Base-by-base conservation (phyloP, 2,329 filamentous ascomycete genomes). In the Hypoxylon sp. region DNA sequence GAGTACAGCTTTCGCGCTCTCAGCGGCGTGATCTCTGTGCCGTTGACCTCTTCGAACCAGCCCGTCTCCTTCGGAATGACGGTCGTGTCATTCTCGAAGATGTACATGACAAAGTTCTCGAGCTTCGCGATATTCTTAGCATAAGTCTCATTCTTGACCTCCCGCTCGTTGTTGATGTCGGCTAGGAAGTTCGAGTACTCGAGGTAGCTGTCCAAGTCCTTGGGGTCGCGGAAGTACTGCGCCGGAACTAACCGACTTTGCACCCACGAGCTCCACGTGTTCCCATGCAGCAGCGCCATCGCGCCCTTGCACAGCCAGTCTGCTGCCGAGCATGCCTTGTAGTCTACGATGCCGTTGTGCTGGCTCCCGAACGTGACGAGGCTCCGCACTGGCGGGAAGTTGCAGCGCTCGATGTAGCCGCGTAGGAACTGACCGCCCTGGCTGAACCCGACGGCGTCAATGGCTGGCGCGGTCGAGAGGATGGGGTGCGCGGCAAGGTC, bases 361-460 rank as follows among this genome's bases (percentile, higher is more conserved):
- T 97, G 94, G 76, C 90, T 92, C 70, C 94, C 94, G 75, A 96
- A 97, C 1, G 94, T 98, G 70, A 97, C 87, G 39, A 98, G 87
- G 77, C 88, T 94, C 72, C 89, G 87, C 11, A 97, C 88, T 3
- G 88, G 90, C 0, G 93, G 91, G 35, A 75, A 76, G 79, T 94
- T 96, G 85, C 96, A 99, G 47, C 93, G 88, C 85, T 99, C 90
- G 71, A 97, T 85, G 79, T 97, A 94, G 24, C 87, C 96, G 65
- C 96, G 90, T n/a, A 99, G 87, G 83, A 99, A 98, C 79, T 97
- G 93, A 1, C 96, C 96, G 70, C 96, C 96, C 80, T 99, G 96
- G 13, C 92, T 96, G 84, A 99, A 98, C 29, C 96, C 96, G 37
- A 99, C 83, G 35, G 94, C 95, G 80, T 98, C 96, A 77, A 98